A percentile compares a stretch with the other conserved stretches of the same genome.
Conservation (phyloP, 2,329 filamentous ascomycete genomes). For the Ascochyta fabae region DNA sequence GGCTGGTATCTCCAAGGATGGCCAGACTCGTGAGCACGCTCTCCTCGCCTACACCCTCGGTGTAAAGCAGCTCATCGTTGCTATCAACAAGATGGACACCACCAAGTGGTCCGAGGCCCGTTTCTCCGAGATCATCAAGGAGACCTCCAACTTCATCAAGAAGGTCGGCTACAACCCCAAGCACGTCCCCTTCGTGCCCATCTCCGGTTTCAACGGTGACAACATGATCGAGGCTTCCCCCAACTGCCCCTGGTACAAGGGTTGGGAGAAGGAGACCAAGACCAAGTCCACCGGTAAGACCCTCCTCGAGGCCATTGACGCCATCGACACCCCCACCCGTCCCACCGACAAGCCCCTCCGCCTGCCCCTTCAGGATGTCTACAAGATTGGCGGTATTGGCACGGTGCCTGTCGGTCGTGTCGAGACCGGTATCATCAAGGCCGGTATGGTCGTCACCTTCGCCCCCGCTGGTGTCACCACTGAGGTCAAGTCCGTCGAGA, state of each 20-base stretch:
- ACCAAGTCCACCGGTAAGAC: conserved; percentile 91
- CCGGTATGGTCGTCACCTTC: conserved; percentile 94
- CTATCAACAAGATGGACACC: conserved; percentile 99
- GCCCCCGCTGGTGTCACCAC: conserved; percentile 98
- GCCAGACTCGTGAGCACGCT: conserved; percentile 99
- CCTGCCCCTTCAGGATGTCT: conserved; percentile 99
- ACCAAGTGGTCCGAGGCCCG: conserved; percentile 96
- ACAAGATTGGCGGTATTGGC: conserved; percentile 99
- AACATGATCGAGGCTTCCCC: conserved; percentile 92
- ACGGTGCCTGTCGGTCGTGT: conserved; percentile 99
- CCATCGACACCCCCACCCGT: conserved; percentile 90
- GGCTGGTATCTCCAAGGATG: conserved; percentile 99
- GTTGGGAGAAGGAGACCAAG: conserved; percentile 99
- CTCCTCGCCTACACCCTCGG: conserved; percentile 99
- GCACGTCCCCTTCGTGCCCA: conserved; percentile 96
- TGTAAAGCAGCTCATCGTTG: conserved; percentile 99
- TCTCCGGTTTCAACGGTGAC: conserved; percentile 99
- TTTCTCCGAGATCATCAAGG: conserved; percentile 99
- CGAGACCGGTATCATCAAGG: conserved; percentile 94
- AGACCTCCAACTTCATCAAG: conserved; percentile 99
- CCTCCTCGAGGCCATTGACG: conserved; percentile 97
- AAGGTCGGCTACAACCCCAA: conserved; percentile 99
- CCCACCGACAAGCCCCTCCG: conserved; percentile 99
- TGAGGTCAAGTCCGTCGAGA: conserved; percentile 99
- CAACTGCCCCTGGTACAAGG: conserved; percentile 99